A percentile compares a stretch with the other conserved stretches of the same genome.
Evolutionary conservation across 1,139 yeast genomes (phyloP).

Genomic region (Williopsis jadinii): DNA sequence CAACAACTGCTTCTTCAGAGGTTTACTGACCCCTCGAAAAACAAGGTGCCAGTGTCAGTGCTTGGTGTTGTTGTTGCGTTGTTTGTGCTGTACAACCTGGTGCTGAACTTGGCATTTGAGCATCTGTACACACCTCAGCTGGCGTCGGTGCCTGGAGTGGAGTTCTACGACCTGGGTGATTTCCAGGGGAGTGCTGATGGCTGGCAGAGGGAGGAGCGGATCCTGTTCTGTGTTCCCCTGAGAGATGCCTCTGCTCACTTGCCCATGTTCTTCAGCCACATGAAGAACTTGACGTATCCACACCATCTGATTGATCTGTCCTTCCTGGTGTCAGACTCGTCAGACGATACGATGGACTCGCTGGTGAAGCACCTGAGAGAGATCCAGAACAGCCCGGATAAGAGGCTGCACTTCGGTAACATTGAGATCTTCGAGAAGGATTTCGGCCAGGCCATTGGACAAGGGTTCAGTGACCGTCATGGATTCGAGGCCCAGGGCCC

Average conservation of each 20-base stretch:
- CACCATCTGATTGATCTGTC: constrained; percentile 61
- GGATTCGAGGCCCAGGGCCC: constrained; percentile 74
- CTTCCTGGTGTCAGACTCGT: constrained; percentile 57
- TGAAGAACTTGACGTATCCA: constrained; percentile 56
- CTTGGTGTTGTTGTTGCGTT: constrained; percentile 11
- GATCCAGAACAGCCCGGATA: constrained; percentile 42
- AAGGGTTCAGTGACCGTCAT: constrained; percentile 56
- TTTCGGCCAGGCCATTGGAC: constrained; percentile 66
- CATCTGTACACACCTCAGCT: constrained; percentile 27
- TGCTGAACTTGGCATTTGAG: constrained; percentile 7
- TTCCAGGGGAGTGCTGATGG: constrained; percentile 48
- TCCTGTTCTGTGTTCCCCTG: constrained; percentile 59
- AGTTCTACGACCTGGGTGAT: constrained; percentile 46
- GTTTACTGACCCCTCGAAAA: neutral
- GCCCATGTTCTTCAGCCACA: constrained; percentile 58
- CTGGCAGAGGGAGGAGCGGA: constrained; percentile 51
- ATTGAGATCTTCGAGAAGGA: constrained; percentile 62
- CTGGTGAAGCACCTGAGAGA: constrained; percentile 37
- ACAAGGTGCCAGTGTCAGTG: constrained; percentile 4
- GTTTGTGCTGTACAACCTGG: constrained; percentile 11
- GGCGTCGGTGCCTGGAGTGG: constrained; percentile 29
- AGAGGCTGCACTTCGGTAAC: constrained; percentile 36
- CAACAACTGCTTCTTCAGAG: neutral
- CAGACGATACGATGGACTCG: constrained; percentile 47
- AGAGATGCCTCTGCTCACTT: constrained; percentile 66